Conservation (phyloP, 352 stramenopile genomes). For the Phytophthora tentaculata region DNA sequence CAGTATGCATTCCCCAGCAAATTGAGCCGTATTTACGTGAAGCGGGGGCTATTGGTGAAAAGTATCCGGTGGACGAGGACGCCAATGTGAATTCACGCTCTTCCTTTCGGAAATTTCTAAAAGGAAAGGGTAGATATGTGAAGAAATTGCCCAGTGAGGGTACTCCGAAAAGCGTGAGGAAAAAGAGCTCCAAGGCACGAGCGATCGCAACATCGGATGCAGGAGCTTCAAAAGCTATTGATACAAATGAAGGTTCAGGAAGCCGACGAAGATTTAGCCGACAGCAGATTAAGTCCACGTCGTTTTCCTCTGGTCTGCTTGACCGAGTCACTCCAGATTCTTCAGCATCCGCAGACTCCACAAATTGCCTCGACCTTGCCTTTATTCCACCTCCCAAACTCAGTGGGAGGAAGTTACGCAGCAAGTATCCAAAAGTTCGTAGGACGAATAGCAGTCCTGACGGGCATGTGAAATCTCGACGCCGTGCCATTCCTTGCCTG, state of each 20-base stretch:
- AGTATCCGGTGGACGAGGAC: slow-evolving; percentile 14
- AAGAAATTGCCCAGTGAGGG: slow-evolving; percentile 27
- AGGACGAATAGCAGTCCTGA: slow-evolving; percentile 35
- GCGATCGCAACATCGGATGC: slow-evolving; percentile 19
- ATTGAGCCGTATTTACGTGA: slow-evolving; percentile 53
- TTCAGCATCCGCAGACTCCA: slow-evolving; percentile 13
- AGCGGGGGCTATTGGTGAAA: slow-evolving; percentile 25
- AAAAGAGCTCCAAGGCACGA: slow-evolving; percentile 28
- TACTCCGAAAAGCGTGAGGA: slow-evolving; percentile 21
- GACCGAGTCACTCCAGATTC: slow-evolving; percentile 13
- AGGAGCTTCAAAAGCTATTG: slow-evolving; percentile 17
- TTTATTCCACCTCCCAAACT: slow-evolving; percentile 37
- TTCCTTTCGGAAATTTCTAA: slow-evolving; percentile 18
- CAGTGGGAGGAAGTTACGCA: slow-evolving; percentile 42
- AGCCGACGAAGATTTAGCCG: slow-evolving; percentile 26
- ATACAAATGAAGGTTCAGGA: slow-evolving; percentile 20
- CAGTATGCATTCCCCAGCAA: slow-evolving; percentile 37
- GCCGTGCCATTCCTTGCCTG: slow-evolving; percentile 21
- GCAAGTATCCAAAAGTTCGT: slow-evolving; percentile 35
- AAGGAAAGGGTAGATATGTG: slow-evolving; percentile 21
- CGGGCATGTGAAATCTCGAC: slow-evolving; percentile 32
- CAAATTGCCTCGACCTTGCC: slow-evolving; percentile 21
- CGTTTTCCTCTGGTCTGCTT: slow-evolving; percentile 12
- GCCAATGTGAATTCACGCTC: slow-evolving; percentile 15
- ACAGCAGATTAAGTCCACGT: slow-evolving; percentile 27